Percentiles rank a stretch among this genome's conserved stretches.
These are phyloP conservation scores for Agaricales sp. DNA, from an alignment of 1,284 basidiomycete species.

Conservation along the genomic window DNA sequence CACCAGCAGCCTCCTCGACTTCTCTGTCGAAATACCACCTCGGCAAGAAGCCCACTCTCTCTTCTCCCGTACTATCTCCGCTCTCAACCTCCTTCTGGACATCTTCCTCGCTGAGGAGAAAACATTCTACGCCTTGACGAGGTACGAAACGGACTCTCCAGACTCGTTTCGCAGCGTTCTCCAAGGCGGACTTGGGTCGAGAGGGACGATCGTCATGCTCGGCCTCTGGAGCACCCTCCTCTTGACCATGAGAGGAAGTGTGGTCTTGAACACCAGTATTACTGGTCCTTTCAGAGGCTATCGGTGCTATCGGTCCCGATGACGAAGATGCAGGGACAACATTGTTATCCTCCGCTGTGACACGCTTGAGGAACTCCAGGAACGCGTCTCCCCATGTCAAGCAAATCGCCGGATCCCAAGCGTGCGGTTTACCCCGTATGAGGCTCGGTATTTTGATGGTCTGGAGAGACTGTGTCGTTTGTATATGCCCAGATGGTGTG, in stretches of 20 bases:
- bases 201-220: too few relatives aligned
- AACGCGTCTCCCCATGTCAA: constrained; percentile 67
- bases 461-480: constrained; percentile 55
- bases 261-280: too few relatives aligned
- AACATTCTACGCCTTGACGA: constrained; percentile 31
- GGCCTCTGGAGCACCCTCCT: too few relatives aligned
- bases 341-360: constrained; percentile 9
- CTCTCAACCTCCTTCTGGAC: constrained; percentile 47
- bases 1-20: too few relatives aligned
- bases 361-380: constrained; percentile 43
- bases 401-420: constrained; percentile 73
- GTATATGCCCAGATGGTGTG: constrained; percentile 61
- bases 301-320: too few relatives aligned
- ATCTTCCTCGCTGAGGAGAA: constrained; percentile 31
- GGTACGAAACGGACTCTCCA: constrained; percentile 64
- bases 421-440: constrained; percentile 62
- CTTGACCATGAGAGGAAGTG: too few relatives aligned
- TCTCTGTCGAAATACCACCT: constrained; percentile 55
- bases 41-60: constrained; percentile 67
- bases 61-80: constrained; percentile 32
- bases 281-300: too few relatives aligned
- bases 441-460: constrained; percentile 64
- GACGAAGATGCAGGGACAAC: too few relatives aligned
- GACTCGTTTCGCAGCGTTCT: constrained; percentile 23
- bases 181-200: constrained; percentile 10